Evolutionary conservation across 495 filamentous ascomycete genomes (phyloP).

Genomic region (Lophiostoma macrostomum): DNA sequence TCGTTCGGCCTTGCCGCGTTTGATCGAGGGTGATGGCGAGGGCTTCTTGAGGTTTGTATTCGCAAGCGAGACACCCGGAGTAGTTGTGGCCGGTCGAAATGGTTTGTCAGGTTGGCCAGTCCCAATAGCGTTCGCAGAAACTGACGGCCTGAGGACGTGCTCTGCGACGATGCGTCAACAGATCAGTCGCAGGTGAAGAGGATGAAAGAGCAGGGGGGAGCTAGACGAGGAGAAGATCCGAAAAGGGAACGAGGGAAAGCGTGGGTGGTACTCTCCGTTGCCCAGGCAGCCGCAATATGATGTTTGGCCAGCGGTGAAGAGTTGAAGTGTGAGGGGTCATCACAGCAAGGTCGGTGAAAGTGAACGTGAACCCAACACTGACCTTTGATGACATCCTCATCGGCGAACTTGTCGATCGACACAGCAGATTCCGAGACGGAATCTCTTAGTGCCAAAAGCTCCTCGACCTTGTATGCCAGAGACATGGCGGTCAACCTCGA

Average conservation of each 20-base stretch:
- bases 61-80: constrained; percentile 3
- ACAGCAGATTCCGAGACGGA: constrained; percentile 38
- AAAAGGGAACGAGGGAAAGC: neutral
- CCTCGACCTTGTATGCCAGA: constrained; percentile 34
- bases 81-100: neutral
- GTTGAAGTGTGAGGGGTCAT: neutral
- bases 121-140: constrained; percentile 18
- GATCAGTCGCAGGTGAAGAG: neutral
- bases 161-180: constrained; percentile 10
- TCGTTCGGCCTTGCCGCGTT: constrained; percentile 41
- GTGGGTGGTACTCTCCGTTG: too few species aligned
- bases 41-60: constrained; percentile 32
- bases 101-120: neutral
- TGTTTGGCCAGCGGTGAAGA: neutral
- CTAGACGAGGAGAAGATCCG: neutral
- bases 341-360: too few species aligned
- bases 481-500: constrained; percentile 13
- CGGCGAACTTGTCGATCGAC: constrained; percentile 58
- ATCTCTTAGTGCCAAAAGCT: constrained; percentile 37
- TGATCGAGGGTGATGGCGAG: constrained; percentile 43
- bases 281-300: too few species aligned
- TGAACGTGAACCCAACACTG: constrained; percentile 19
- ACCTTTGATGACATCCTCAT: constrained; percentile 69
- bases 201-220: neutral
- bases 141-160: constrained; percentile 35